A percentile compares a stretch with the other conserved stretches of the same genome.
phyloP scores from a whole-genome alignment of 345 rosid species.

The Xanthoceras sorbifolium region DNA sequence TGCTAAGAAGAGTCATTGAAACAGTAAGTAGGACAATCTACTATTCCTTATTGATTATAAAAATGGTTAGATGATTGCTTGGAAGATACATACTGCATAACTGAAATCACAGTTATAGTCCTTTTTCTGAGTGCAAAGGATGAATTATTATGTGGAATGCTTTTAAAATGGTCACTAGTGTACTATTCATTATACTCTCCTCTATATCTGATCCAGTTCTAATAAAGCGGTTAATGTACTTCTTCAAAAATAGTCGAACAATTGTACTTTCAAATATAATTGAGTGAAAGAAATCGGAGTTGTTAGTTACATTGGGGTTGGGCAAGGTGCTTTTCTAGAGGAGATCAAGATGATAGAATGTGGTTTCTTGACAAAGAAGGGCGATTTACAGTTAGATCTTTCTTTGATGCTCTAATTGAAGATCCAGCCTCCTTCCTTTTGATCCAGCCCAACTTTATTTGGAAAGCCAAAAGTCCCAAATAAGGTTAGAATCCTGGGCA shows the following conservation, averaged over 20 bases:
- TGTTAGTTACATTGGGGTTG: neutral
- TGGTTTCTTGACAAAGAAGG: neutral
- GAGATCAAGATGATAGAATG: neutral
- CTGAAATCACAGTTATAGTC: conserved; percentile 1
- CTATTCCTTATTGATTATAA: conserved; percentile 2
- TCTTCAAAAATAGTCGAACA: neutral
- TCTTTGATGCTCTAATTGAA: too few relatives aligned
- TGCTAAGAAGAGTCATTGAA: conserved; percentile 88
- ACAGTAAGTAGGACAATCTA: conserved; percentile 49
- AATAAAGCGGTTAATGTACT: neutral
- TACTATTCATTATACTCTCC: neutral
- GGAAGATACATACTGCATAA: neutral
- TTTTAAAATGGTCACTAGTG: neutral
- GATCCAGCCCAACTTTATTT: neutral
- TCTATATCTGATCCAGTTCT: neutral
- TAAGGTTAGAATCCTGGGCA: neutral
- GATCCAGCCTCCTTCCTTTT: neutral
- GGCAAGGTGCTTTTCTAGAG: neutral
- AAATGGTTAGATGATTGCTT: conserved; percentile 12
- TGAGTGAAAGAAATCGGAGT: neutral
- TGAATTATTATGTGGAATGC: neutral
- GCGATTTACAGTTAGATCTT: too few relatives aligned
- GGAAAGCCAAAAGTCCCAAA: neutral
- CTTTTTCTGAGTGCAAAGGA: conserved; percentile 12
- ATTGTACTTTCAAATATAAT: neutral